phyloP scores from a whole-genome alignment of 306 rosid species.

The Heteromeles arbutifolia region DNA sequence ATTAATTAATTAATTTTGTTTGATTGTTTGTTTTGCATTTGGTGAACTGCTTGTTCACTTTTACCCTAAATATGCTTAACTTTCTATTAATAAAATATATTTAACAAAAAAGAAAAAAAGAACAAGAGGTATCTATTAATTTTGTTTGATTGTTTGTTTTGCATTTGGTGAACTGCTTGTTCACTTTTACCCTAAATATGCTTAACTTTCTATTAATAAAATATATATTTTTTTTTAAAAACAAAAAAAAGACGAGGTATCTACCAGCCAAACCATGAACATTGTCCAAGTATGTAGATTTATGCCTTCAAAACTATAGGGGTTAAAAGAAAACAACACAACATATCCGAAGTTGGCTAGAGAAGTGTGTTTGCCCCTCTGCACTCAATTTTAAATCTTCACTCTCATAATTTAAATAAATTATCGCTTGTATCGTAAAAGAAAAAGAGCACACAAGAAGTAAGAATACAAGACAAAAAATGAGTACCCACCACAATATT shows the following conservation, averaged over 20 bases:
- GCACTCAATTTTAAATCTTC: background rate
- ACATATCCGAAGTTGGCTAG: too few relatives aligned
- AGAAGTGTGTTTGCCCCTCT: too few relatives aligned
- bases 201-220: background rate
- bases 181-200: background rate
- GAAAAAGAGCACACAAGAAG: background rate
- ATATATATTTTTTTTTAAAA: too few relatives aligned
- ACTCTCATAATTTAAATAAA: too few relatives aligned
- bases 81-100: background rate
- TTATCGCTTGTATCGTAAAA: too few relatives aligned
- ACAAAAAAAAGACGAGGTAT: too few relatives aligned
- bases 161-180: background rate
- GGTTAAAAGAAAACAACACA: too few relatives aligned
- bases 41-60: background rate
- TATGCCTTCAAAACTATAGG: background rate
- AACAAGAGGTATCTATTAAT: too few relatives aligned
- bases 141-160: conserved; percentile 1
- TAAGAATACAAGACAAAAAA: background rate
- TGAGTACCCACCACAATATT: background rate
- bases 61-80: background rate
- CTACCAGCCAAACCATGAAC: background rate
- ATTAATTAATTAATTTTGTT: background rate
- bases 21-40: conserved; percentile 8
- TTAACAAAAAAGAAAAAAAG: too few relatives aligned
- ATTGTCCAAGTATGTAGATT: background rate